Conservation (phyloP, 208 protist genomes). For the Jaenimonas drosophilae region DNA sequence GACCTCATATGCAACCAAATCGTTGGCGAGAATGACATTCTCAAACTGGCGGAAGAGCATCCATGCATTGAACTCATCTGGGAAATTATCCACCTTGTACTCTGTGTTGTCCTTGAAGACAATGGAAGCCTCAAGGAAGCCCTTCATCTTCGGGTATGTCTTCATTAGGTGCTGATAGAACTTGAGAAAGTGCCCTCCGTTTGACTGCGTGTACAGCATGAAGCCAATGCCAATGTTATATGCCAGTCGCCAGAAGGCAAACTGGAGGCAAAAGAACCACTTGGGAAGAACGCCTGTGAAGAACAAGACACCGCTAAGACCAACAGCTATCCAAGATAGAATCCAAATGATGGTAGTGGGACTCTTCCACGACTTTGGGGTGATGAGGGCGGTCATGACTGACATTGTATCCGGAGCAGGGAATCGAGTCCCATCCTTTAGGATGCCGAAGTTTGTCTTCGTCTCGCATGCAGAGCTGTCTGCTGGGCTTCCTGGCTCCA, state of each 20-base stretch:
- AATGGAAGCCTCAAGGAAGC: conserved; percentile 37
- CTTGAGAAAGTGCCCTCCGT: conserved; percentile 19
- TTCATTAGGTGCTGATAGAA: conserved; percentile 25
- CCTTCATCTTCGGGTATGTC: conserved; percentile 7
- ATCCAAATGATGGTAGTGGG: conserved; percentile 50
- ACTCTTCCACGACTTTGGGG: conserved; percentile 34
- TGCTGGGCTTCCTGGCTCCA: too few relatives aligned
- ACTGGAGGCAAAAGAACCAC: conserved; percentile 78
- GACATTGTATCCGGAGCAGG: conserved; percentile 57
- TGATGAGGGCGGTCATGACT: conserved; percentile 32
- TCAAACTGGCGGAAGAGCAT: conserved; percentile 91
- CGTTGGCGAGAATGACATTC: conserved; percentile 89
- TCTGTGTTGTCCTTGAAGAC: conserved; percentile 32
- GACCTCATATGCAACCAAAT: conserved; percentile 81
- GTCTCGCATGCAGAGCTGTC: conserved; percentile 2
- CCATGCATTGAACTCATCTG: conserved; percentile 92
- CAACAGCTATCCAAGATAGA: conserved; percentile 13
- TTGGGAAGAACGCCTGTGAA: conserved; percentile 20
- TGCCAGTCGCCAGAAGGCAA: conserved; percentile 88
- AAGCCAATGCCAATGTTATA: conserved; percentile 91
- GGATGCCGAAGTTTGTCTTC: conserved; percentile 21
- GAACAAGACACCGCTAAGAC: conserved; percentile 25
- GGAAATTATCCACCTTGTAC: conserved; percentile 41
- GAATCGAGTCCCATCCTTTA: conserved; percentile 46
- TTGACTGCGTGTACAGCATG: conserved; percentile 83